A percentile compares a stretch with the other conserved stretches of the same genome.
These are phyloP conservation scores for Aspergillus transmontanensis DNA, from an alignment of 2,329 filamentous ascomycete genomes.

Conservation along the genomic window DNA sequence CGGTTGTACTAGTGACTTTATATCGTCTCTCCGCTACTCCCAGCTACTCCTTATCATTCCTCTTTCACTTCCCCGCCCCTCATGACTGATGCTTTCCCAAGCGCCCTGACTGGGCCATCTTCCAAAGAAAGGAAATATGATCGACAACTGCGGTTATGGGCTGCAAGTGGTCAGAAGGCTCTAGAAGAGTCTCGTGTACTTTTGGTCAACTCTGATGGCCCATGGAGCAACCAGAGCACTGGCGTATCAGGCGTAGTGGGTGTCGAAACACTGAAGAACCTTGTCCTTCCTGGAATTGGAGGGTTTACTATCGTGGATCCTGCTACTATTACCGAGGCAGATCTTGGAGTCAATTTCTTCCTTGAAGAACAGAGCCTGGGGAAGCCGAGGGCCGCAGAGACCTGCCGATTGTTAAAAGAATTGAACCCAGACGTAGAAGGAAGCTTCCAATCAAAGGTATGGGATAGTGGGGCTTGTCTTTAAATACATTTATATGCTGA, in stretches of 20 bases:
- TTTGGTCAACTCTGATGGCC: constrained; percentile 71
- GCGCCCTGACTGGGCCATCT: constrained; percentile 50
- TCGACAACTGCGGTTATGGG: constrained; percentile 92
- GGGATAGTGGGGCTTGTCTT: not conserved
- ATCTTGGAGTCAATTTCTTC: constrained; percentile 97
- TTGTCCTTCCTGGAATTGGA: constrained; percentile 91
- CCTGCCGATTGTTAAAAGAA: constrained; percentile 75
- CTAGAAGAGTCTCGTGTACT: constrained; percentile 91
- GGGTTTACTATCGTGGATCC: constrained; percentile 89
- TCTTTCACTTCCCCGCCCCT: constrained; percentile 10
- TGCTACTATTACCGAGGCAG: constrained; percentile 72
- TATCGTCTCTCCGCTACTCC: not conserved
- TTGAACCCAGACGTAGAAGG: constrained; percentile 91
- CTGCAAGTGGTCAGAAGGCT: constrained; percentile 84
- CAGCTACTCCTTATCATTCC: not conserved
- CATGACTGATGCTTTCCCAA: constrained; percentile 43
- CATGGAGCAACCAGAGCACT: constrained; percentile 36
- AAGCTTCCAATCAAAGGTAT: constrained; percentile 64
- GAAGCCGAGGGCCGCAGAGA: constrained; percentile 75
- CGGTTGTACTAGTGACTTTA: not conserved
- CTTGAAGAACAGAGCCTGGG: constrained; percentile 78
- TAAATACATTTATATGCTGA: constrained; percentile 11
- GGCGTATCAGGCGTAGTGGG: constrained; percentile 79
- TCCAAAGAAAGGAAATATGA: constrained; percentile 82
- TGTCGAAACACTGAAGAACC: constrained; percentile 90